Percentiles rank a stretch among this genome's conserved stretches.
Conservation (phyloP, 2,329 filamentous ascomycete genomes). For the Ophiocordyceps unilateralis region DNA sequence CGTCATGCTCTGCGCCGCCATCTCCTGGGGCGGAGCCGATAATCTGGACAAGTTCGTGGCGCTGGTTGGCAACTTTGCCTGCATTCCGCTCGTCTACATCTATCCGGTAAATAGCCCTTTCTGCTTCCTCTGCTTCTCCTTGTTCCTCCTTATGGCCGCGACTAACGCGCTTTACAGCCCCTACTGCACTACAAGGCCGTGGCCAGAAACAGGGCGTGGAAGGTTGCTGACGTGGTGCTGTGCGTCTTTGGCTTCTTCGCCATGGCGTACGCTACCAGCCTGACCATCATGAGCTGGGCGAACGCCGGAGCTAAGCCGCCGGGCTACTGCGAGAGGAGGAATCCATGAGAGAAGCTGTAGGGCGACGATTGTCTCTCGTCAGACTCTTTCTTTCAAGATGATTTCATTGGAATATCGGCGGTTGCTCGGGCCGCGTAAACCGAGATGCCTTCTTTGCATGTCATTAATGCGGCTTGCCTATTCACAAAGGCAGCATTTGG, state of each 20-base stretch:
- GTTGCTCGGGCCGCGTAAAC: too few species aligned
- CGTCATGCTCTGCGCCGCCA: conserved; percentile 66
- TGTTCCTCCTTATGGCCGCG: too few species aligned
- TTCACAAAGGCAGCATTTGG: neutral
- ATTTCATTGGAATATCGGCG: neutral
- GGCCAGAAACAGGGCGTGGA: conserved; percentile 50
- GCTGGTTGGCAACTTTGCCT: conserved; percentile 91
- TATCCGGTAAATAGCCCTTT: conserved; percentile 62
- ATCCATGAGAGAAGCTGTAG: conserved; percentile 2
- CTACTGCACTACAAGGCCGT: conserved; percentile 77
- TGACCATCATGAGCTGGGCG: conserved; percentile 82
- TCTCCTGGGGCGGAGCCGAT: conserved; percentile 85
- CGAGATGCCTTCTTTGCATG: neutral
- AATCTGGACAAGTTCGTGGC: conserved; percentile 96
- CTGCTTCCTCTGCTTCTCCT: too few species aligned
- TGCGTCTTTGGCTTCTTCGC: conserved; percentile 69
- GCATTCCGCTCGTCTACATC: conserved; percentile 90
- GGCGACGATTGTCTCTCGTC: neutral
- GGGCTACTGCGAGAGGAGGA: conserved; percentile 34
- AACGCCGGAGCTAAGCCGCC: conserved; percentile 31
- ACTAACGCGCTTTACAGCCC: conserved; percentile 43
- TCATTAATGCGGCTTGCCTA: neutral
- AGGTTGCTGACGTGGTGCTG: conserved; percentile 54
- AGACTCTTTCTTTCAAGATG: neutral
- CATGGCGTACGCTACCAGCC: conserved; percentile 79